phyloP scores from a whole-genome alignment of 352 stramenopile species.

The Phytophthora citrophthora region DNA sequence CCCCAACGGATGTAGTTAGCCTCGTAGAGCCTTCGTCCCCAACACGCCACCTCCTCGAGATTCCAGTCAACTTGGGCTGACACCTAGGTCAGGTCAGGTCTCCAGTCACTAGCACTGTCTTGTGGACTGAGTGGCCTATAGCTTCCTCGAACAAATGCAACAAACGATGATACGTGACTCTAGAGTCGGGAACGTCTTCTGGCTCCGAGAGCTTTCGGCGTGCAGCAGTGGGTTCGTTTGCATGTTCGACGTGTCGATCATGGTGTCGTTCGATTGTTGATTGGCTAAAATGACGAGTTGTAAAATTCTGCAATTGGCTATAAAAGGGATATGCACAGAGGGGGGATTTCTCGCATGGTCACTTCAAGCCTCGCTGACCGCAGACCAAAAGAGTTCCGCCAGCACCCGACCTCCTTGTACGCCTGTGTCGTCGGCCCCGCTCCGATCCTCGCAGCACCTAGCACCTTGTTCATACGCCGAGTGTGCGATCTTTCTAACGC shows the following conservation, averaged over 20 bases:
- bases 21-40: conserved; percentile 19
- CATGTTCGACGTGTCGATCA: conserved; percentile 13
- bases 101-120: conserved; percentile 8
- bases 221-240: neutral
- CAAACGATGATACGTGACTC: conserved; percentile 28
- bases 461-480: neutral
- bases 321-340: conserved; percentile 11
- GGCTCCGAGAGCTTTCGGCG: conserved; percentile 11
- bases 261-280: conserved; percentile 4
- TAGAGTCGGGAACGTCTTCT: neutral
- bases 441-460: conserved; percentile 2
- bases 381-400: conserved; percentile 11
- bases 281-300: conserved; percentile 4
- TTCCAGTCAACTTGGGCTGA: neutral
- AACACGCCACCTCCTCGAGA: conserved; percentile 13
- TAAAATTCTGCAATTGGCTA: conserved; percentile 17
- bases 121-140: conserved; percentile 9
- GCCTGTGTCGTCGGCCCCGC: neutral
- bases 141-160: conserved; percentile 37
- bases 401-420: conserved; percentile 1
- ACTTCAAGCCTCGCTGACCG: conserved; percentile 46
- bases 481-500: conserved; percentile 3
- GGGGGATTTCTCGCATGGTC: conserved; percentile 28
- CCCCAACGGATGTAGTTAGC: conserved; percentile 10
- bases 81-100: conserved; percentile 7